A percentile compares a stretch with the other conserved stretches of the same genome.
These are phyloP conservation scores for Dispira simplex DNA, from an alignment of 192 early-diverging fungal genomes.

Conservation along the genomic window DNA sequence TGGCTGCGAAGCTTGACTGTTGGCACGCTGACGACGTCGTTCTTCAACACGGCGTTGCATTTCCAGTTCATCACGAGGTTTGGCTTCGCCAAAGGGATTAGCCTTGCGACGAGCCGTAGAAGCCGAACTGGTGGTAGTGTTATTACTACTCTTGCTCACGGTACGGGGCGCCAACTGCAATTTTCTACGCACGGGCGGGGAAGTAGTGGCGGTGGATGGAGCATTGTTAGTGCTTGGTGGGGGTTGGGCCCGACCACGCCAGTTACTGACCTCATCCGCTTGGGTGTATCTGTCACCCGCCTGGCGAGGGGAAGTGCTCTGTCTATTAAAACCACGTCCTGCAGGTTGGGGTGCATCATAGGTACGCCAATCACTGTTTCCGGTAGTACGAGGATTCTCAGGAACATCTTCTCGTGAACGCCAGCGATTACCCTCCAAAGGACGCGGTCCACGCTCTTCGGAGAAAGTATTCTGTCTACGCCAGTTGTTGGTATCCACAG, in stretches of 20 bases:
- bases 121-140: not conserved
- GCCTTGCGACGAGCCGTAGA: conserved; percentile 16
- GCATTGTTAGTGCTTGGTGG: too few relatives aligned
- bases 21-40: conserved; percentile 14
- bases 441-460: too few relatives aligned
- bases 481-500: too few relatives aligned
- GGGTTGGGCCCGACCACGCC: not conserved
- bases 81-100: conserved; percentile 38
- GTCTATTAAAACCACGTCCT: not conserved
- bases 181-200: not conserved
- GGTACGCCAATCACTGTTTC: not conserved
- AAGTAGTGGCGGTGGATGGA: not conserved
- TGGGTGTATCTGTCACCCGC: not conserved
- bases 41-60: conserved; percentile 35
- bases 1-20: not conserved
- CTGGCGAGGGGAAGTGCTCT: not conserved
- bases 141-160: not conserved
- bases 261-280: conserved; percentile 1
- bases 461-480: too few relatives aligned
- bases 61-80: conserved; percentile 32
- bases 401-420: too few relatives aligned
- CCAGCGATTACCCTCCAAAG: too few relatives aligned
- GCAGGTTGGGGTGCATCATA: not conserved
- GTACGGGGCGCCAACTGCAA: conserved; percentile 3
- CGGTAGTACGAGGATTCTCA: not conserved